phyloP scores from a whole-genome alignment of 2,329 filamentous ascomycete species.

The Neonectria sp. region DNA sequence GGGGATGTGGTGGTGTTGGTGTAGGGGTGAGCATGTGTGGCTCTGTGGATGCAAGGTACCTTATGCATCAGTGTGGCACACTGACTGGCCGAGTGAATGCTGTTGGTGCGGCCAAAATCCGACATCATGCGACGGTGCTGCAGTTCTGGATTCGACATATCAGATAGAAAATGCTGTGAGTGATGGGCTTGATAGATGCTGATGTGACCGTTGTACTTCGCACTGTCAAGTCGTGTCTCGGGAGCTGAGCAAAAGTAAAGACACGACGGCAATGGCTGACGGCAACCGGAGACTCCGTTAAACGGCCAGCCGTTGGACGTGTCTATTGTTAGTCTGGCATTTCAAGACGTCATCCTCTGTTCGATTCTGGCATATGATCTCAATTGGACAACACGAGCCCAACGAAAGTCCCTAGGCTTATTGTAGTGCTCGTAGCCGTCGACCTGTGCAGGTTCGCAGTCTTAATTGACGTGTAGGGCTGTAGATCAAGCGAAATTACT shows the following conservation, averaged over 20 bases:
- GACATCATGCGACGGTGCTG: constrained; percentile 22
- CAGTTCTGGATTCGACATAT: constrained; percentile 19
- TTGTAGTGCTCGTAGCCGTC: background rate
- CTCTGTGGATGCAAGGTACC: constrained; percentile 27
- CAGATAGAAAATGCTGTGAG: constrained; percentile 17
- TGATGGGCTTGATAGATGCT: constrained; percentile 14
- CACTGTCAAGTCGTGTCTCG: constrained; percentile 10
- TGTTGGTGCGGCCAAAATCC: constrained; percentile 17
- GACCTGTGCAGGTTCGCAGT: constrained; percentile 5
- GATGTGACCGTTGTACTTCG: constrained; percentile 21
- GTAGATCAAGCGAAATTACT: constrained; percentile 29
- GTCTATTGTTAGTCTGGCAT: background rate
- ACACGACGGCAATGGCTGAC: constrained; percentile 8
- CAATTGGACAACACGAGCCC: constrained; percentile 4
- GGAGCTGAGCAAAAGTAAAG: constrained; percentile 16
- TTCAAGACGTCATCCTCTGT: constrained; percentile 5
- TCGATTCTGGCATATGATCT: background rate
- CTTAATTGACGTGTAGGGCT: background rate
- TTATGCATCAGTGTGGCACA: constrained; percentile 17
- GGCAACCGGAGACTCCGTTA: constrained; percentile 4
- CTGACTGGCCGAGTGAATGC: constrained; percentile 11
- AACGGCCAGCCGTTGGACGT: constrained; percentile 13
- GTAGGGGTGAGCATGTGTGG: constrained; percentile 2
- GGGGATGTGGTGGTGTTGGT: constrained; percentile 8
- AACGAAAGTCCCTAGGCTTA: constrained; percentile 6